Evolutionary conservation across 192 early-diverging fungal genomes (phyloP).

Genomic region (Blastocladiella britannica): DNA sequence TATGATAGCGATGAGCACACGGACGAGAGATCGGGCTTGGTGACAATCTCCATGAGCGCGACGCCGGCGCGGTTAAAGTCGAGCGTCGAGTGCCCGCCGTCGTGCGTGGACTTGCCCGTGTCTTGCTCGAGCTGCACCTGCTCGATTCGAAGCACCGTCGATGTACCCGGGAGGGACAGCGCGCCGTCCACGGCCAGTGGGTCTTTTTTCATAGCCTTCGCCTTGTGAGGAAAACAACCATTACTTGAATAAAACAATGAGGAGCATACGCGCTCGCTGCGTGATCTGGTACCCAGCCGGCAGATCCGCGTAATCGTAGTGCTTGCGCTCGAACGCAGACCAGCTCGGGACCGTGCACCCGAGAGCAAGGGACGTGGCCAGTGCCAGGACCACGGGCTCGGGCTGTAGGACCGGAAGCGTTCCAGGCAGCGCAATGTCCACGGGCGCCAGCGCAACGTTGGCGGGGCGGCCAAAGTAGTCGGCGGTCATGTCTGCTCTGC

Average conservation of each 20-base stretch:
- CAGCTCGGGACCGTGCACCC: slow-evolving; percentile 32
- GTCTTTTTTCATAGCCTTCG: too few species aligned
- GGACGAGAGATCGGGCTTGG: slow-evolving; percentile 52
- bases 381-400: slow-evolving; percentile 47
- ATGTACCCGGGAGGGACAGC: too few species aligned
- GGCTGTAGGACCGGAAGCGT: slow-evolving; percentile 62
- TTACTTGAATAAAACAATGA: too few species aligned
- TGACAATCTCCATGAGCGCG: slow-evolving; percentile 80
- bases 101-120: slow-evolving; percentile 65
- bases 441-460: slow-evolving; percentile 47
- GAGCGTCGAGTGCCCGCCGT: slow-evolving; percentile 5
- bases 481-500: slow-evolving; percentile 8
- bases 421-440: slow-evolving; percentile 78
- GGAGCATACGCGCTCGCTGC: slow-evolving; percentile 29
- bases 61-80: slow-evolving; percentile 78
- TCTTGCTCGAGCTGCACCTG: slow-evolving; percentile 88
- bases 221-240: too few species aligned
- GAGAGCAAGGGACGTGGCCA: slow-evolving; percentile 50
- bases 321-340: slow-evolving; percentile 79
- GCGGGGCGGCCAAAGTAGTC: slow-evolving; percentile 32
- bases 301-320: slow-evolving; percentile 88
- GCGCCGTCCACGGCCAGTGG: too few species aligned
- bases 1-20: background rate
- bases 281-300: slow-evolving; percentile 91
- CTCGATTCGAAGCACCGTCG: slow-evolving; percentile 54